These are phyloP conservation scores for Acidomyces sp. DNA, from an alignment of 495 filamentous ascomycete genomes.

Conservation along the genomic window DNA sequence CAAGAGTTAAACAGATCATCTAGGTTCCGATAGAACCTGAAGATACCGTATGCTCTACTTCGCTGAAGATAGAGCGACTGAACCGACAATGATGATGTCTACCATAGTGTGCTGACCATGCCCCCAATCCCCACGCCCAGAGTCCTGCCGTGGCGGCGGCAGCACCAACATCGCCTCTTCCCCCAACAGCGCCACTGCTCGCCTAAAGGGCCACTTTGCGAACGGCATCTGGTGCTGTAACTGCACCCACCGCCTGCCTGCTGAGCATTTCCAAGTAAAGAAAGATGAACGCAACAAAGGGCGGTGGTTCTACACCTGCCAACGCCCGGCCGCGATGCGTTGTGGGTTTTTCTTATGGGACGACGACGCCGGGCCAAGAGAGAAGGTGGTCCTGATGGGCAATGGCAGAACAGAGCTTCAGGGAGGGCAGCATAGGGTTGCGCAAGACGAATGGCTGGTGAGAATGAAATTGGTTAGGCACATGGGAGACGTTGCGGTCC, in stretches of 20 bases:
- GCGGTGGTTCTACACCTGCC: slow-evolving; percentile 49
- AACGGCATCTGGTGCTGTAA: slow-evolving; percentile 36
- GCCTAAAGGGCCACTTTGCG: slow-evolving; percentile 12
- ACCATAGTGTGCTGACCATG: too few species aligned
- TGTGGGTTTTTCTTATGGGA: slow-evolving; percentile 66
- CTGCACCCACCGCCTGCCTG: slow-evolving; percentile 49
- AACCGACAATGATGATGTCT: too few species aligned
- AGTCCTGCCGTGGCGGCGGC: too few species aligned
- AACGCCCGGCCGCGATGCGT: slow-evolving; percentile 34
- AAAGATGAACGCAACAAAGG: slow-evolving; percentile 51
- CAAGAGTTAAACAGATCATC: too few species aligned
- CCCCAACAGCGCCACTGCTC: too few species aligned
- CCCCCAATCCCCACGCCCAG: too few species aligned
- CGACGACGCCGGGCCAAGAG: slow-evolving; percentile 45
- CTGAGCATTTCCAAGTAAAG: slow-evolving; percentile 46
- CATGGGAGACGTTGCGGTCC: neutral
- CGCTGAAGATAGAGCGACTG: too few species aligned
- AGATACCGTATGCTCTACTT: too few species aligned
- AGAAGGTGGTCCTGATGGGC: slow-evolving; percentile 38
- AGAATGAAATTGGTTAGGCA: slow-evolving; percentile 7
- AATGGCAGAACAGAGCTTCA: slow-evolving; percentile 34
- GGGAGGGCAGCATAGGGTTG: neutral
- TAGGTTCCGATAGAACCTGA: too few species aligned
- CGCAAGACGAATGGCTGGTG: slow-evolving; percentile 14
- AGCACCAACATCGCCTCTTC: too few species aligned